These are phyloP conservation scores for Phlyctochytrium planicorne DNA, from an alignment of 192 early-diverging fungal genomes.

Conservation along the genomic window DNA sequence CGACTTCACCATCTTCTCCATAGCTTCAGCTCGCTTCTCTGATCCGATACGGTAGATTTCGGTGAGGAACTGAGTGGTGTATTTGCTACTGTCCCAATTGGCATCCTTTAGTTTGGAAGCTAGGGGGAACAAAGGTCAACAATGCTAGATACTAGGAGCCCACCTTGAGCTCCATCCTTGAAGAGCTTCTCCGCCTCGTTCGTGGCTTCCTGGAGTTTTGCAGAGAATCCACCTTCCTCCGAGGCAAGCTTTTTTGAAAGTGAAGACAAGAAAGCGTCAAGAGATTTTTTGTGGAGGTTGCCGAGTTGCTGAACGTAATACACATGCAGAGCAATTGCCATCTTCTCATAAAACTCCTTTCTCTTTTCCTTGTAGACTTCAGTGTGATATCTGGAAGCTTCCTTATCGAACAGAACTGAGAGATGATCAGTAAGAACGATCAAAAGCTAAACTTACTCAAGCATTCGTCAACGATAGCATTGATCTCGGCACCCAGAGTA, in stretches of 20 bases:
- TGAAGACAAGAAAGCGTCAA: constrained; percentile 63
- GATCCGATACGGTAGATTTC: constrained; percentile 61
- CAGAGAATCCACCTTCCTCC: constrained; percentile 40
- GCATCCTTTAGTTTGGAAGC: constrained; percentile 60
- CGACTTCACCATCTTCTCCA: constrained; percentile 49
- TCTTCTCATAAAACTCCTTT: constrained; percentile 71
- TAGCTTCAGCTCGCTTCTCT: constrained; percentile 64
- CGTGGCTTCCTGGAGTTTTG: constrained; percentile 50
- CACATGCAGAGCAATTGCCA: constrained; percentile 73
- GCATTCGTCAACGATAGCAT: constrained; percentile 53
- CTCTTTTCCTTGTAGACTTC: constrained; percentile 89
- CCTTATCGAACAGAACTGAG: constrained; percentile 74
- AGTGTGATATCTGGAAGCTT: constrained; percentile 85
- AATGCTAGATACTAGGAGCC: constrained; percentile 9
- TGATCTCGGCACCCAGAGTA: constrained; percentile 68
- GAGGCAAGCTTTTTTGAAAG: constrained; percentile 36
- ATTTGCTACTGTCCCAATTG: constrained; percentile 70
- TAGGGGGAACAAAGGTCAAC: constrained; percentile 15
- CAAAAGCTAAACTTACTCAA: constrained; percentile 26
- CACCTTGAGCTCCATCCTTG: constrained; percentile 47
- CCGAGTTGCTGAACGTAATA: constrained; percentile 84
- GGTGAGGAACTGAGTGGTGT: constrained; percentile 53
- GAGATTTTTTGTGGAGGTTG: constrained; percentile 76
- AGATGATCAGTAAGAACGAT: background rate
- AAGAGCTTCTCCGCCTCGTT: constrained; percentile 43